Evolutionary conservation across 2,329 filamentous ascomycete species (phyloP).

Genomic region (Fusarium guadeloupense): DNA sequence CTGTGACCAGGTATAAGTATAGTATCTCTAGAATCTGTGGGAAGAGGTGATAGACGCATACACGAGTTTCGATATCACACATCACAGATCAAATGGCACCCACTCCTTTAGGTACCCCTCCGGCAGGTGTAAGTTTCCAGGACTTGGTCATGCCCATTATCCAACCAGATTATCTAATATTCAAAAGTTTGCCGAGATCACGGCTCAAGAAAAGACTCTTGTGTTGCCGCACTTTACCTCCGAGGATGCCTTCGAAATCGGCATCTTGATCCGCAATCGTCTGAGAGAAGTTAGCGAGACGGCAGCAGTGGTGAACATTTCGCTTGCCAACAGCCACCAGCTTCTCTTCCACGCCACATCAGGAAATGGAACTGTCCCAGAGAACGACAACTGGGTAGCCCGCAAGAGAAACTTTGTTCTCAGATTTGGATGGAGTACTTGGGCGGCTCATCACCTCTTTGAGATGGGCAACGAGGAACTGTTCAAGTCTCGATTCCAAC

Average conservation of each 20-base stretch:
- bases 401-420: conserved; percentile 1
- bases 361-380: not conserved
- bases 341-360: not conserved
- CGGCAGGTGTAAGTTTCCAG: not conserved
- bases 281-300: not conserved
- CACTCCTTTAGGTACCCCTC: not conserved
- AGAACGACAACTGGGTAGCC: not conserved
- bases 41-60: not conserved
- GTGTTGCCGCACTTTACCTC: not conserved
- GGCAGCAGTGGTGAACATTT: not conserved
- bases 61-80: not conserved
- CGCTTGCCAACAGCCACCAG: not conserved
- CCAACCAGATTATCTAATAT: too few species aligned
- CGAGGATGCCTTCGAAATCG: conserved; percentile 2
- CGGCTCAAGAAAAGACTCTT: not conserved
- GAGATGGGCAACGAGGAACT: not conserved
- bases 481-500: not conserved
- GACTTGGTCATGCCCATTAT: too few species aligned
- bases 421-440: not conserved
- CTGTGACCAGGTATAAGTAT: not conserved
- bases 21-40: not conserved
- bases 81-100: not conserved
- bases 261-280: not conserved
- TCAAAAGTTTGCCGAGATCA: not conserved
- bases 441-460: not conserved